Evolutionary conservation across 768 basidiomycete species (phyloP).

Genomic region (Boletus sp.): DNA sequence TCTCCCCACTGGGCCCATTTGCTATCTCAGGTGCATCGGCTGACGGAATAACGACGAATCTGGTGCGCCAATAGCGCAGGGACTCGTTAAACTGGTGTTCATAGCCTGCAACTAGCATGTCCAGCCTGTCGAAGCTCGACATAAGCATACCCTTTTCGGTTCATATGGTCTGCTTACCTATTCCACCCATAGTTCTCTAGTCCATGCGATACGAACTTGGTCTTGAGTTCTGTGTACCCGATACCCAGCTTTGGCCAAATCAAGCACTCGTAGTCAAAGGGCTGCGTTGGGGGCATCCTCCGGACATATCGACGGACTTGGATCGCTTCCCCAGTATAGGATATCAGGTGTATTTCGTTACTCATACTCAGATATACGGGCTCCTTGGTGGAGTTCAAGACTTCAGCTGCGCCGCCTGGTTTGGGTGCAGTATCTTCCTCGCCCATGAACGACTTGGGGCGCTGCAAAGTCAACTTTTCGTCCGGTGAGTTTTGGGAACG

Average conservation of each 20-base stretch:
- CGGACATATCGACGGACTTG: constrained; percentile 85
- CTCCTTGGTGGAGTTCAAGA: constrained; percentile 54
- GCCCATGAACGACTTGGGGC: constrained; percentile 54
- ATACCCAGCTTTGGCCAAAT: constrained; percentile 92
- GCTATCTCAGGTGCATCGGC: constrained; percentile 58
- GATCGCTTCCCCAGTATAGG: constrained; percentile 87
- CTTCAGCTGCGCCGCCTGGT: constrained; percentile 62
- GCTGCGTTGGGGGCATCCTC: constrained; percentile 57
- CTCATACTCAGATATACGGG: constrained; percentile 92
- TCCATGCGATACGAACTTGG: constrained; percentile 74
- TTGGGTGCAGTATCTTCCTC: constrained; percentile 54
- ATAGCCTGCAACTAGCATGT: constrained; percentile 83
- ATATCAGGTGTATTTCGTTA: constrained; percentile 91
- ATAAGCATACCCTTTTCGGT: background rate
- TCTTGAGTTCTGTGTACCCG: constrained; percentile 77
- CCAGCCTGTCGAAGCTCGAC: constrained; percentile 48
- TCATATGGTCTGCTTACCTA: constrained; percentile 43
- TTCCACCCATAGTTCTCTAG: constrained; percentile 87
- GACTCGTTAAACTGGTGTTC: constrained; percentile 78
- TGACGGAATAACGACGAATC: constrained; percentile 90
- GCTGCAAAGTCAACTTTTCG: constrained; percentile 38
- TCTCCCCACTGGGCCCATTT: constrained; percentile 64
- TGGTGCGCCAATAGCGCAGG: constrained; percentile 88
- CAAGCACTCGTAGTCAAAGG: constrained; percentile 79
- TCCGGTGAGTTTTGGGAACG: constrained; percentile 37